These are phyloP conservation scores for Lipomyces orientalis DNA, from an alignment of 805 yeast genomes.

Conservation along the genomic window DNA sequence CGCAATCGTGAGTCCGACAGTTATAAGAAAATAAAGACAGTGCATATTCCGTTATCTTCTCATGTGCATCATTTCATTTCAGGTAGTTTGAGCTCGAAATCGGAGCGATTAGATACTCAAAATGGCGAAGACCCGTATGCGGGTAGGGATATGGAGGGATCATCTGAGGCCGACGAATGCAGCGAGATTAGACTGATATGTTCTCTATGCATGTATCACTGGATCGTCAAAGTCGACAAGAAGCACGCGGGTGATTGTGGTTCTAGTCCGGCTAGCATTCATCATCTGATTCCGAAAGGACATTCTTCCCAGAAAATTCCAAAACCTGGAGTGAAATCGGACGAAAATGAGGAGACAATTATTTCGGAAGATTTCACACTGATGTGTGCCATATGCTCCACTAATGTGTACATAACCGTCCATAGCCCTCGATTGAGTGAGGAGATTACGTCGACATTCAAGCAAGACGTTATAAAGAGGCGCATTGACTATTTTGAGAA, in stretches of 20 bases:
- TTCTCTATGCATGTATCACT: conserved; percentile 30
- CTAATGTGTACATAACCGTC: conserved; percentile 7
- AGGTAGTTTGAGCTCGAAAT: conserved; percentile 4
- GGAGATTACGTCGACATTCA: conserved; percentile 56
- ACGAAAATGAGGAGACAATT: conserved; percentile 1
- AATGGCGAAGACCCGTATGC: not conserved
- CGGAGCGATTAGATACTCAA: not conserved
- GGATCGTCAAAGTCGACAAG: conserved; percentile 12
- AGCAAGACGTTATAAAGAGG: conserved; percentile 55
- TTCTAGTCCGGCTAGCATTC: conserved; percentile 17
- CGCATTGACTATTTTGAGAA: conserved; percentile 53
- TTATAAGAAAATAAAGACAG: not conserved
- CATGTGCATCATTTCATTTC: conserved; percentile 29
- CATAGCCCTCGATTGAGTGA: conserved; percentile 48
- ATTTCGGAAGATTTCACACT: conserved; percentile 17
- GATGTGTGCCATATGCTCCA: conserved; percentile 24
- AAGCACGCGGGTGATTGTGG: conserved; percentile 12
- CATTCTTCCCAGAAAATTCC: not conserved
- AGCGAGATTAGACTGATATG: conserved; percentile 18
- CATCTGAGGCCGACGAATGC: not conserved
- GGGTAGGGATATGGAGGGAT: not conserved
- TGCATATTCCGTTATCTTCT: conserved; percentile 22
- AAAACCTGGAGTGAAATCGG: conserved; percentile 7
- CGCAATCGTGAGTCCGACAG: not conserved
- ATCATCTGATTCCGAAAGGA: conserved; percentile 28